Evolutionary conservation across 1,284 basidiomycete genomes (phyloP).

Genomic region (Ceratorhiza oryzae-sativae): DNA sequence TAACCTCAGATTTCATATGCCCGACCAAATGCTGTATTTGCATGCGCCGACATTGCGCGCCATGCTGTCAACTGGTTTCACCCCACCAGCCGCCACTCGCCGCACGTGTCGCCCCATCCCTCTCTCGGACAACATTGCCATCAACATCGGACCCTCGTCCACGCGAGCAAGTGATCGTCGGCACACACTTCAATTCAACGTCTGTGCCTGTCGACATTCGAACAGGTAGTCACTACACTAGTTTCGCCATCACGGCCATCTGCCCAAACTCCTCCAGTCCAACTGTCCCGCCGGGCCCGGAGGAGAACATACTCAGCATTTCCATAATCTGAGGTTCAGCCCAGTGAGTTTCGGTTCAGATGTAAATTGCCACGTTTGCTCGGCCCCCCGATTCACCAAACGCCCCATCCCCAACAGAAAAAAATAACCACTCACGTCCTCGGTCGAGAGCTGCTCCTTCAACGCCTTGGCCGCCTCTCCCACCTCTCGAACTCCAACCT

Average conservation of each 20-base stretch:
- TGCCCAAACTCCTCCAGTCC: constrained; percentile 29
- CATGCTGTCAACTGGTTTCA: too few species aligned
- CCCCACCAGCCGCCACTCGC: neutral
- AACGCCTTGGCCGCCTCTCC: constrained; percentile 23
- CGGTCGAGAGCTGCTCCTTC: constrained; percentile 37
- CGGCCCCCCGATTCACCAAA: neutral
- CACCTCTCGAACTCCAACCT: constrained; percentile 33
- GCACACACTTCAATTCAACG: neutral
- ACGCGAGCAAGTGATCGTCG: constrained; percentile 12
- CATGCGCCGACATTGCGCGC: neutral
- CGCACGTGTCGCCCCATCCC: constrained; percentile 17
- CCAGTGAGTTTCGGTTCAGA: constrained; percentile 3
- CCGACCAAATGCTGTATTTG: neutral
- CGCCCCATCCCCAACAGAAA: neutral
- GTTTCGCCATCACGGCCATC: constrained; percentile 32
- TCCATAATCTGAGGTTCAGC: constrained; percentile 17
- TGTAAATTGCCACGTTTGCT: neutral
- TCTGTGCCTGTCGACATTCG: constrained; percentile 5
- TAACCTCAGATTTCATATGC: neutral
- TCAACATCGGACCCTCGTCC: neutral
- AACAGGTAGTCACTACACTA: constrained; percentile 9
- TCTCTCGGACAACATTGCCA: neutral
- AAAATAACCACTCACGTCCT: constrained; percentile 29
- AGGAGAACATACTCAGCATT: constrained; percentile 34
- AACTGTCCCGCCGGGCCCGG: constrained; percentile 9